Evolutionary conservation across 331 rosid genomes (phyloP), one percentile per base, ranked within the genome.

Genomic region (Malus hybrid): DNA sequence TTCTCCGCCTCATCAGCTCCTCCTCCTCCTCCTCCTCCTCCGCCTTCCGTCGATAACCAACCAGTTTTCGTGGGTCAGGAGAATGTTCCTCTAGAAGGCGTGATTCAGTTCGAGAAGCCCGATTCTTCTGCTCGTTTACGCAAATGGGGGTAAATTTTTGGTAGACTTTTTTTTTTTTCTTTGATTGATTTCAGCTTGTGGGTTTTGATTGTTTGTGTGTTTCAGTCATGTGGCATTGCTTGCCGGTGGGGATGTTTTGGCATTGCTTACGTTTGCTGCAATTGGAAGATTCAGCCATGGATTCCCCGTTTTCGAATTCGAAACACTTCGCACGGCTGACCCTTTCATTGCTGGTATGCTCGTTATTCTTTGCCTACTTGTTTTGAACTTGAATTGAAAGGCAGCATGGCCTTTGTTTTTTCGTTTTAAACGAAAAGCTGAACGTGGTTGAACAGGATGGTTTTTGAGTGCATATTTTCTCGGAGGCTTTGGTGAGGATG

Each of bases 281-380:
- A 88, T 92, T 75, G 99, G 99, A 76, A 87, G 99, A 84, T 94
- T 82, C 42, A 90, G 92, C 72, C 97, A 92, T 68, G 97, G 99
- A 24, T 84, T 88, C 52, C 72, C 97, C 58, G 84, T 89, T 79
- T 82, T 90, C 4, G 97, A 95, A 39, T 26, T 87, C 10, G 97
- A 95, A 75, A 95, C 97, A 0, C 73, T 95, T 55, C 87, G 78
- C 16, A 90, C 97, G 4, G 97, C 93, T 18, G 99, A 92, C 71
- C 99, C 97, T 74, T 95, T 95, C 74, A 79, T 95, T 81, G 99
- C 99, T 22, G 99, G 97, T 94, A 69, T 32, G 85, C 12, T 79
- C 71, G 10, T 24, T 63, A 34, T 56, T 39, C n/a, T 5, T 9
- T 16, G 15, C 26, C 24, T 61, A 3, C 32, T 52, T 68, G 65